These are phyloP conservation scores for Xylaria telfairii DNA, from an alignment of 495 filamentous ascomycete genomes.

Conservation along the genomic window DNA sequence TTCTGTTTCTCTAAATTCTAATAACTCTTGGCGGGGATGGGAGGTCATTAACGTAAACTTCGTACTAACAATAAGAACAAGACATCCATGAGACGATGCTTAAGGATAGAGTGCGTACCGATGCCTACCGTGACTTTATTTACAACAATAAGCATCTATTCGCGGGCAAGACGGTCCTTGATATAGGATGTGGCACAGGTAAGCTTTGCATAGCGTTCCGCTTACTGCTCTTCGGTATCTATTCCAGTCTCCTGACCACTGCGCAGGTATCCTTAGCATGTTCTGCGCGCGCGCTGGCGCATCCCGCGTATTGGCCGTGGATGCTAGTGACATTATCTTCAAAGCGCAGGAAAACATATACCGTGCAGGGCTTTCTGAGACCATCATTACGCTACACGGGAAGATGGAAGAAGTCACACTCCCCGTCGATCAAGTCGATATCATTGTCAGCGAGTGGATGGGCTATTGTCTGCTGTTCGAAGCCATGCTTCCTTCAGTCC, in stretches of 20 bases:
- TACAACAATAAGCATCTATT: slow-evolving; percentile 96
- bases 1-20: not conserved
- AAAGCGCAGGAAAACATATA: slow-evolving; percentile 92
- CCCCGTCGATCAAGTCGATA: slow-evolving; percentile 90
- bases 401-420: slow-evolving; percentile 95
- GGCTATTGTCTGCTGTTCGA: slow-evolving; percentile 98
- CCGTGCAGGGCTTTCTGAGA: slow-evolving; percentile 78
- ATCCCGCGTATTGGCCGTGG: slow-evolving; percentile 92
- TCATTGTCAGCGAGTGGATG: slow-evolving; percentile 99
- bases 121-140: slow-evolving; percentile 96
- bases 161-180: slow-evolving; percentile 95
- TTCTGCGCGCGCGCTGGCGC: slow-evolving; percentile 95
- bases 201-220: slow-evolving; percentile 22
- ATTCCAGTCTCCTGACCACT: slow-evolving; percentile 1
- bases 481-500: slow-evolving; percentile 95
- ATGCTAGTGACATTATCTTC: slow-evolving; percentile 96
- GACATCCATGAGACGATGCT: slow-evolving; percentile 94
- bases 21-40: not conserved
- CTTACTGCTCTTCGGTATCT: not conserved
- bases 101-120: slow-evolving; percentile 93
- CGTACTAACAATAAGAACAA: slow-evolving; percentile 34
- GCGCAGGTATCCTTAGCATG: slow-evolving; percentile 67
- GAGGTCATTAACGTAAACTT: slow-evolving; percentile 28
- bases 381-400: slow-evolving; percentile 90
- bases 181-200: slow-evolving; percentile 93